Base-by-base conservation (phyloP, 148 eudicot species). In the Cornus suecica region DNA sequence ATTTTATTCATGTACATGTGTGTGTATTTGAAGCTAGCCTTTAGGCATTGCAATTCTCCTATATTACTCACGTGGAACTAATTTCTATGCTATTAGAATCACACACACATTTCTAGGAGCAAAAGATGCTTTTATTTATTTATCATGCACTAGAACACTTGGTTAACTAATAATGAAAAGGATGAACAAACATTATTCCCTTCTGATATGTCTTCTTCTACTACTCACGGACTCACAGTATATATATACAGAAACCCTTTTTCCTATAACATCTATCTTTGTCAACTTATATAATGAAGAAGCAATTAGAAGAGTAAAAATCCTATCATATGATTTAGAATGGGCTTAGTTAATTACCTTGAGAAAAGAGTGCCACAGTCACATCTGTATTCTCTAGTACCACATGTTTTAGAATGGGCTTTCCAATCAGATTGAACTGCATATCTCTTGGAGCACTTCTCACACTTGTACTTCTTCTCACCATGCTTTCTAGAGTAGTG, bases 401-500 rank as follows among this genome's bases (percentile, higher is more conserved):
- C 89, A 70, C 89, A 86, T 22, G 81, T 83, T 73, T 86, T 86
- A 15, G 86, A 81, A 29, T 86, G 89, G 23, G 89, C 89, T 56
- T 86, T 86, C 83, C 86, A 86, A 54, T 86, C 89, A 23, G 89
- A 86, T 30, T 86, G 84, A 52, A 86, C 89, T 10, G 89, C 89
- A 27, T 86, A 86, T 16, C 80, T 72, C 74, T 81, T 86, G 1
- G 83, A 77, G 54, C 89, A 86, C 76, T 80, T 86, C 15, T 83
- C 83, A 58, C 89, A 86, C 81, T 86, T 86, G 66, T 81, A 81
- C 69, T 81, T 86, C 74, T 86, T 86, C 69, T 86, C 89, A 2
- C 89, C 89, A 14, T 86, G 89, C 31, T 86, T 86, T 6, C 89
- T 78, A 1, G 77, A 86, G 73, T 70, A 86, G 73, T 86, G 89